Evolutionary conservation across 345 rosid genomes (phyloP).

Genomic region (Murraya paniculata): DNA sequence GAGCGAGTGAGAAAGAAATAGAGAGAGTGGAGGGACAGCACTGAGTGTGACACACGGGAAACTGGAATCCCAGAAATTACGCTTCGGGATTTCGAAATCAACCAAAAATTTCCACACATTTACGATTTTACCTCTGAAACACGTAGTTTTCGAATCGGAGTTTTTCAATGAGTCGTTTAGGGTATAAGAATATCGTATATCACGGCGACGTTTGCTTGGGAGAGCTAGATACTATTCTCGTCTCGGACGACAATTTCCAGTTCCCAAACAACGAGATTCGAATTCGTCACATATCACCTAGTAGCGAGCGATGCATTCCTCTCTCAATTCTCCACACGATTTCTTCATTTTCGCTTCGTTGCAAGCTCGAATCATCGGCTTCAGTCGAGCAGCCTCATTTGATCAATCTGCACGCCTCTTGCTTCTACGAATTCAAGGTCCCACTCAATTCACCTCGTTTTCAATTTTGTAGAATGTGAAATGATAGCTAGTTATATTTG

Average conservation of each 20-base stretch:
- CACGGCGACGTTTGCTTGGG: slow-evolving; percentile 79
- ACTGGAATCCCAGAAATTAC: not conserved
- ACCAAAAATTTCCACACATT: slow-evolving; percentile 23
- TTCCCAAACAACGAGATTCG: slow-evolving; percentile 93
- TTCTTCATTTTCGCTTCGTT: slow-evolving; percentile 75
- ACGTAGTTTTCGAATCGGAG: not conserved
- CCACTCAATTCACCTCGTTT: not conserved
- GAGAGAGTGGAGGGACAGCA: no score
- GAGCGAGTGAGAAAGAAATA: slow-evolving; percentile 7
- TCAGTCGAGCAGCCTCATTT: slow-evolving; percentile 55
- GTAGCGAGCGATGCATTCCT: slow-evolving; percentile 88
- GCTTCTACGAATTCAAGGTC: slow-evolving; percentile 90
- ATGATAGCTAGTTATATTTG: no score
- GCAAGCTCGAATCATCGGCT: slow-evolving; percentile 84
- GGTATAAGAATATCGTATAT: slow-evolving; percentile 76
- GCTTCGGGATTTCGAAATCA: slow-evolving; percentile 7
- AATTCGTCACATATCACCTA: slow-evolving; percentile 68
- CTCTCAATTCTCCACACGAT: slow-evolving; percentile 84
- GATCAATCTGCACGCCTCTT: slow-evolving; percentile 83
- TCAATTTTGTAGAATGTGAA: not conserved
- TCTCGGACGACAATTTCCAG: slow-evolving; percentile 49
- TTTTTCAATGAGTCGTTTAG: slow-evolving; percentile 65
- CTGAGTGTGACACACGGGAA: not conserved
- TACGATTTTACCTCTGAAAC: slow-evolving; percentile 8
- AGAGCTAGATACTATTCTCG: slow-evolving; percentile 68